Evolutionary conservation across 768 basidiomycete species (phyloP).

Genomic region (Suillus clintonianus): DNA sequence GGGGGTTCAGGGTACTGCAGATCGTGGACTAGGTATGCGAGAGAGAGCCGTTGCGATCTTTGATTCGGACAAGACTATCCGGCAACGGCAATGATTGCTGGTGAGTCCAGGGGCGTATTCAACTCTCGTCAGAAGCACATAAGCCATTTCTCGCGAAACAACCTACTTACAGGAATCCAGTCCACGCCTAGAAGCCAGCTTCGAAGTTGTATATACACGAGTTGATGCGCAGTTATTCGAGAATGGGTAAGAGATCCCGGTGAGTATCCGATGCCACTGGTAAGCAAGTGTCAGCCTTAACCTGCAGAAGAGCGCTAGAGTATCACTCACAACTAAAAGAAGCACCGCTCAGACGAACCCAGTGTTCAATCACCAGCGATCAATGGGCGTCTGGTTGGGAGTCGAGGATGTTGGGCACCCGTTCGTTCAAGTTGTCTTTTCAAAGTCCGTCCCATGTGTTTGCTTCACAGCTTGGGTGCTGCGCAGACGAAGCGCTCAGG

Average conservation of each 20-base stretch:
- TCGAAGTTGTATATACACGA: background rate
- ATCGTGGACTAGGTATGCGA: background rate
- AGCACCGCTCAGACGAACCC: background rate
- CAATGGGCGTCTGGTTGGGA: background rate
- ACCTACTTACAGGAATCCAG: background rate
- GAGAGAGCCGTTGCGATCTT: background rate
- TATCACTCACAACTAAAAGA: background rate
- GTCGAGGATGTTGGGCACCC: background rate
- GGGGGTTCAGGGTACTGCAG: background rate
- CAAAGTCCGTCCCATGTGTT: background rate
- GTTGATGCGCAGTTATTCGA: background rate
- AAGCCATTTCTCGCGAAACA: background rate
- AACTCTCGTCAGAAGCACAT: accelerated
- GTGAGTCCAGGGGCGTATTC: background rate
- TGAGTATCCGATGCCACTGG: background rate
- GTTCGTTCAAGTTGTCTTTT: background rate
- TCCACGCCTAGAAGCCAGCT: background rate
- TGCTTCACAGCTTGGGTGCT: background rate
- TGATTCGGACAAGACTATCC: background rate
- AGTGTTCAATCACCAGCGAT: background rate
- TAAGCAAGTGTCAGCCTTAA: background rate
- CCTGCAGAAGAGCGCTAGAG: background rate
- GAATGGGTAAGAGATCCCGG: background rate
- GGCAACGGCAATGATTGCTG: background rate
- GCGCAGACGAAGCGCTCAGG: background rate